Evolutionary conservation across 495 filamentous ascomycete genomes (phyloP), one percentile per base, ranked within the genome.

Genomic region (Xylaria longipes): DNA sequence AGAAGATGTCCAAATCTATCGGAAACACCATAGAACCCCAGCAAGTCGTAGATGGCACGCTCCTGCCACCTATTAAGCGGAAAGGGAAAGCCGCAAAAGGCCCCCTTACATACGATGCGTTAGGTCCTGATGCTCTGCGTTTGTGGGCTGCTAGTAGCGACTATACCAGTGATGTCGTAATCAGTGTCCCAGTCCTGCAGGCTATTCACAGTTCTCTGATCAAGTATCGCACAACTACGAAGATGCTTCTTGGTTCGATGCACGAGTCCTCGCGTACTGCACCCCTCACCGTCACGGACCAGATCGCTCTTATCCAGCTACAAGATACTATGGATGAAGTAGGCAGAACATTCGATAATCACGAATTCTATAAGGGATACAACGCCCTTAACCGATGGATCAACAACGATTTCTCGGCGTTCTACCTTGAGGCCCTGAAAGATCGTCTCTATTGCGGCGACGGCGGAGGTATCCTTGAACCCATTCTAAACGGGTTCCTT

Each of bases 1-100:
- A 91, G 72, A 99, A 99, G 78, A 99, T 99, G 96, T 97, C 94
- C 79, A 99, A 99, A 80, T 97, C 94, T 2, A 83, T 97, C 20
- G 96, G 97, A n/a, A 98, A 99, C 77, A 87, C 91, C 56, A 89
- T 98, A 67, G 85, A 88, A 0, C 94, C 96, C 0, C 86, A 89
- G 58, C 83, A 97, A 71, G 94, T 99, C 74, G 95, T 97, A 82
- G 87, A 92, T 50, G 95, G 94, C 43, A 82, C 90, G 11, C 84
- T 97, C 4, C 57, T 86, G 11, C 84, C 83, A 1, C 81, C 82
- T 5, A 65, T 84, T 29, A 88, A 79, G 52, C 75, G 12, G 78
- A 87, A 78, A 81, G 82, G 78, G 74, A 82, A 70, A 54, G 72
- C 62, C 15, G 65, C 68, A 17, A 74, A 75, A 39, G 72, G 69